A percentile compares a stretch with the other conserved stretches of the same genome.
Conservation (phyloP, 1,284 basidiomycete species). For the Neolentinus lepideus region DNA sequence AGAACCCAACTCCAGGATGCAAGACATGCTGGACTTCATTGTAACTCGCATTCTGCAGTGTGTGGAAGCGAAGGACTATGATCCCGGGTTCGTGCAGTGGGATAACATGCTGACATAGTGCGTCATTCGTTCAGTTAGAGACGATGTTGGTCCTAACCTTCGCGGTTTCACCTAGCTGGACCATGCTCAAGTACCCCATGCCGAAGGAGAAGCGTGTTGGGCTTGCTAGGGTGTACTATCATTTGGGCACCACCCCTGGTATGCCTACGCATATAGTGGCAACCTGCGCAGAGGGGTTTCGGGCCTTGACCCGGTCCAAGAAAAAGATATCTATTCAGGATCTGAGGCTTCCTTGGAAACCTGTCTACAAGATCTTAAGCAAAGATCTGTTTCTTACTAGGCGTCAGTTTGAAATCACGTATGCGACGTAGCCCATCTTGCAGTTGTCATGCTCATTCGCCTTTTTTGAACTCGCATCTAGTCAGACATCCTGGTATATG, state of each 20-base stretch:
- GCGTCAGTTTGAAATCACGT: conserved; percentile 78
- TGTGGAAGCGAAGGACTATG: conserved; percentile 76
- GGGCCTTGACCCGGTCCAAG: conserved; percentile 55
- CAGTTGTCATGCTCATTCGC: conserved; percentile 12
- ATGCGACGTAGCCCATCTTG: conserved; percentile 13
- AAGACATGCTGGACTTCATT: conserved; percentile 75
- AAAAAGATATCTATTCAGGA: conserved; percentile 76
- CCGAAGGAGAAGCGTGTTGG: conserved; percentile 73
- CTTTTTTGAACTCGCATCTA: conserved; percentile 20
- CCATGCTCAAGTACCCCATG: conserved; percentile 79
- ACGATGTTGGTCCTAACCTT: conserved; percentile 6
- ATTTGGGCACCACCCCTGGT: conserved; percentile 52
- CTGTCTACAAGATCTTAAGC: conserved; percentile 75
- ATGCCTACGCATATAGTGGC: conserved; percentile 54
- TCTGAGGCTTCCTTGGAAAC: conserved; percentile 84
- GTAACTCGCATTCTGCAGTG: conserved; percentile 64
- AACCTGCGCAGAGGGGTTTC: conserved; percentile 51
- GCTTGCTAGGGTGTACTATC: conserved; percentile 79
- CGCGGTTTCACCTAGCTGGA: conserved; percentile 49
- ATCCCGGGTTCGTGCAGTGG: conserved; percentile 73
- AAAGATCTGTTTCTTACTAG: conserved; percentile 81
- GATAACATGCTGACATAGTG: conserved; percentile 72
- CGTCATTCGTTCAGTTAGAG: conserved; percentile 21
- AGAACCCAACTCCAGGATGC: conserved; percentile 77
- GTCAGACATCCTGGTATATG: conserved; percentile 76